These are phyloP conservation scores for Rhododendron molle DNA, from an alignment of 148 eudicot species.

Conservation along the genomic window DNA sequence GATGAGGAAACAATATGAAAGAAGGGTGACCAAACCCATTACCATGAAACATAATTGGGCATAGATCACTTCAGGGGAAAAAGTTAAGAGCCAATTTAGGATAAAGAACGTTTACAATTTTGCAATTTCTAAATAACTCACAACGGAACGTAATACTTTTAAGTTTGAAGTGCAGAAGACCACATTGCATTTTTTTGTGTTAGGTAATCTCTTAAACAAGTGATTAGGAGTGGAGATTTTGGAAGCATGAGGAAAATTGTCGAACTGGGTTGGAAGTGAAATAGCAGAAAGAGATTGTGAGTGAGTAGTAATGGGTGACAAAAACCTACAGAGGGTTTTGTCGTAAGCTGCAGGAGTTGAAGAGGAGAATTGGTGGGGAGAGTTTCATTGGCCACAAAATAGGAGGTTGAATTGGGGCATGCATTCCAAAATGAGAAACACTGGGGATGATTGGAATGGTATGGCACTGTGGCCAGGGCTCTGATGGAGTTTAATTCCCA, in stretches of 20 bases:
- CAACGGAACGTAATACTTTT: background rate
- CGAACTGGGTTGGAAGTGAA: background rate
- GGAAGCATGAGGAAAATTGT: background rate
- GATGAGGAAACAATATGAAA: background rate
- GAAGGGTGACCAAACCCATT: background rate
- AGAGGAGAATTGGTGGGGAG: background rate
- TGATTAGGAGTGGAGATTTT: background rate
- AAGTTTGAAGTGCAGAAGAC: background rate
- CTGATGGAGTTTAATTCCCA: background rate
- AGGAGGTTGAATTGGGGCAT: background rate
- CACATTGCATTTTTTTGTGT: background rate
- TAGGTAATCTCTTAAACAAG: background rate
- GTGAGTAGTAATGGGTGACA: background rate
- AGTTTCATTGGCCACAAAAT: background rate
- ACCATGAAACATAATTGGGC: background rate
- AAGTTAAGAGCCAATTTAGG: background rate
- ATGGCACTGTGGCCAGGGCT: background rate
- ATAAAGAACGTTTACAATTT: background rate
- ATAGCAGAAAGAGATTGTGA: background rate
- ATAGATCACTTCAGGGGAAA: background rate
- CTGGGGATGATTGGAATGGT: background rate
- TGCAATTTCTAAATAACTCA: background rate
- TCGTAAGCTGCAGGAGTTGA: background rate
- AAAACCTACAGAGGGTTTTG: background rate
- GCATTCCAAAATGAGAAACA: background rate